Evolutionary conservation across 2,329 filamentous ascomycete species (phyloP).

Genomic region (Alternaria sp.): DNA sequence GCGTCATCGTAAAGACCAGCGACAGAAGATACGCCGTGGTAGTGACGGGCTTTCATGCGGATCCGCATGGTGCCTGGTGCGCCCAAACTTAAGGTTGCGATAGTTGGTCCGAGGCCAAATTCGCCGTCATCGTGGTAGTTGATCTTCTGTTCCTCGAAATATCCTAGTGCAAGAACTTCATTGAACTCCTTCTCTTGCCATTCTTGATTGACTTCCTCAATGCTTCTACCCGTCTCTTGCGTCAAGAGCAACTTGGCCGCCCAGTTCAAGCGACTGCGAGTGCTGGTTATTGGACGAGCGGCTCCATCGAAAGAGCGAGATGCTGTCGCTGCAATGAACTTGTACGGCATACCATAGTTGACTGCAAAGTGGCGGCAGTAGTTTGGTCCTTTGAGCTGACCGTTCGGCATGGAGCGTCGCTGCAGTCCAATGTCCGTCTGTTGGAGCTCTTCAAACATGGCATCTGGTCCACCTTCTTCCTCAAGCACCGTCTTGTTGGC

Average conservation of each 20-base stretch:
- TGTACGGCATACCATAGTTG: slow-evolving; percentile 70
- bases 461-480: slow-evolving; percentile 63
- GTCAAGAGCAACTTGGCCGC: slow-evolving; percentile 54
- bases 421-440: slow-evolving; percentile 46
- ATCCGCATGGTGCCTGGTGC: slow-evolving; percentile 65
- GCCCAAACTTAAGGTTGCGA: slow-evolving; percentile 66
- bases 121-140: slow-evolving; percentile 72
- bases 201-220: slow-evolving; percentile 6
- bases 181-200: slow-evolving; percentile 59
- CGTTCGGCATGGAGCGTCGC: slow-evolving; percentile 18
- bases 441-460: slow-evolving; percentile 62
- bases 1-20: slow-evolving; percentile 42
- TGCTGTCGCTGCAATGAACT: slow-evolving; percentile 64
- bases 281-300: slow-evolving; percentile 55
- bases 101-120: slow-evolving; percentile 64
- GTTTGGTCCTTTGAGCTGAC: slow-evolving; percentile 50
- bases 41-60: slow-evolving; percentile 61
- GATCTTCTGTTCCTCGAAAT: slow-evolving; percentile 66
- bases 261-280: slow-evolving; percentile 63
- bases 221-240: slow-evolving; percentile 21
- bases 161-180: slow-evolving; percentile 67
- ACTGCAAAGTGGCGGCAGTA: slow-evolving; percentile 60
- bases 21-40: slow-evolving; percentile 42
- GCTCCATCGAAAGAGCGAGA: slow-evolving; percentile 31
- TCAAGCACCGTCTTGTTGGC: slow-evolving; percentile 61